phyloP scores from a whole-genome alignment of 1,284 basidiomycete genomes.

The Fomitopsis betulina region DNA sequence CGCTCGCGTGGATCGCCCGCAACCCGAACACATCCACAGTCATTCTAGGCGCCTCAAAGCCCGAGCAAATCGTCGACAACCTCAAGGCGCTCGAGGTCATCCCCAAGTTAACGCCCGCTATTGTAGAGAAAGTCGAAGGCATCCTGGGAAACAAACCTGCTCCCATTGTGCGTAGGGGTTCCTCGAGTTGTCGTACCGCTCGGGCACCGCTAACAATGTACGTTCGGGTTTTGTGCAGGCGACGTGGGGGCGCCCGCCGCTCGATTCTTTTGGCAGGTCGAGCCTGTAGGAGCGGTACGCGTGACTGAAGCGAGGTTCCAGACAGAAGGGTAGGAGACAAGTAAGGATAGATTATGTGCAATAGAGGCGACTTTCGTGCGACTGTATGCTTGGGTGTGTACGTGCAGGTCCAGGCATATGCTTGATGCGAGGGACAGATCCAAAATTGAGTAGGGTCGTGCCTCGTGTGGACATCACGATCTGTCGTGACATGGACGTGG shows the following conservation, averaged over 20 bases:
- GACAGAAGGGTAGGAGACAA: too few relatives aligned
- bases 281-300: constrained; percentile 2
- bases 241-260: constrained; percentile 13
- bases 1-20: constrained; percentile 66
- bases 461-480: background rate
- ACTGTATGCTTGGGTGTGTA: background rate
- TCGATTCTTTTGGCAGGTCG: constrained; percentile 4
- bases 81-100: constrained; percentile 68
- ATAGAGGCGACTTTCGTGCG: background rate
- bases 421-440: background rate
- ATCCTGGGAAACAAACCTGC: constrained; percentile 52
- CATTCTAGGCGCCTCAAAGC: constrained; percentile 59
- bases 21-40: constrained; percentile 55
- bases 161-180: constrained; percentile 29
- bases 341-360: background rate
- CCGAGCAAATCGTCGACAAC: constrained; percentile 63
- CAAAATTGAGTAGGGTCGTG: background rate
- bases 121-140: constrained; percentile 61
- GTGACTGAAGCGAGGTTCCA: too few relatives aligned
- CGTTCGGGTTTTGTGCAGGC: constrained; percentile 4
- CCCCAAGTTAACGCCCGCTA: constrained; percentile 61
- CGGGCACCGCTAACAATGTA: background rate
- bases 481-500: background rate
- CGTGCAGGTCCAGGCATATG: background rate
- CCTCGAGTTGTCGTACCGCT: too few relatives aligned